Conservation (phyloP, 345 rosid species). For the Erodium maritimum region DNA sequence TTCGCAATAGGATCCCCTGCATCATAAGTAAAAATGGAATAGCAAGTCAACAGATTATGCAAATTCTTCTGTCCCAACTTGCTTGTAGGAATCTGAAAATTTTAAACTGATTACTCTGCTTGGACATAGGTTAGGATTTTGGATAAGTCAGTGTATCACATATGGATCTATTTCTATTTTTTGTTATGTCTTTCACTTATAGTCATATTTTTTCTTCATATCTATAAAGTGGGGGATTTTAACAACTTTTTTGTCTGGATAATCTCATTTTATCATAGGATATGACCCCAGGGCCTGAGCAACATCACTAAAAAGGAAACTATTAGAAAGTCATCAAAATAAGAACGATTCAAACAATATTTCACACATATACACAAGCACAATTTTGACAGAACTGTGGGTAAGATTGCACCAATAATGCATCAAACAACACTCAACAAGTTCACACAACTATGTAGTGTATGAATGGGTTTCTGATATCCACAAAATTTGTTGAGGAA, state of each 20-base stretch:
- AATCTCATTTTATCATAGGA: neutral
- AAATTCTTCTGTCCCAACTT: neutral
- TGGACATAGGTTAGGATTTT: neutral
- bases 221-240: neutral
- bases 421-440: neutral
- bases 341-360: neutral
- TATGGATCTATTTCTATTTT: neutral
- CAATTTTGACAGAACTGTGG: neutral
- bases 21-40: conserved; percentile 7
- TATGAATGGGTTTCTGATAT: too few species aligned
- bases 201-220: too few species aligned
- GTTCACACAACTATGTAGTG: too few species aligned
- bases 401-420: neutral
- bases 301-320: neutral
- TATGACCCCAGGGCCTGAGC: neutral
- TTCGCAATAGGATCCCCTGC: conserved; percentile 73
- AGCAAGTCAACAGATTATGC: neutral
- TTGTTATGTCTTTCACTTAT: neutral
- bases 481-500: too few species aligned
- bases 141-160: neutral
- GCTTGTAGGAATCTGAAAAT: neutral
- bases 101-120: neutral
- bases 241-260: neutral
- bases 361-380: neutral
- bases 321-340: neutral